Base-by-base conservation (phyloP, 1,139 yeast species). In the Lipomyces yarrowii region DNA sequence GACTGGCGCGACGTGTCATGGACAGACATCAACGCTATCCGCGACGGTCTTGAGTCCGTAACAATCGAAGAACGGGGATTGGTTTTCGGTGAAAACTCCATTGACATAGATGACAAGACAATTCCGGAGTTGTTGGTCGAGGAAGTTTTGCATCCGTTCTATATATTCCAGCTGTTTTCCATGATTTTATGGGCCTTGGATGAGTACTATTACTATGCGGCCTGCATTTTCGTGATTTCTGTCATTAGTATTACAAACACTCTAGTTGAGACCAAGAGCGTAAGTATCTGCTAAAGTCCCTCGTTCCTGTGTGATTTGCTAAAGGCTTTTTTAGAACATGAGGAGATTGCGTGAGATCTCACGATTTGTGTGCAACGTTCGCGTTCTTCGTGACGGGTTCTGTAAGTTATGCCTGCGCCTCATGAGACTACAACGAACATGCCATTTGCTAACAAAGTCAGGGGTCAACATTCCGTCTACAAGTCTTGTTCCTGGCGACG, bases 401-500 rank as follows among this genome's bases (percentile, higher is more conserved):
- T 94, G 99, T 52, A 52, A 30, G 55, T 30, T n/a, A 23, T 26
- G 30, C 30, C 30, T 26, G 30, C 30, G 30, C 4, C 1, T 26
- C 30, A 3, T 26, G 2, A 3, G 30, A 26, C n/a, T n/a, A n/a
- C n/a, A n/a, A n/a, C n/a, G n/a, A n/a, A n/a, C 4, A 4, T 52
- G 55, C 23, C 48, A 42, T 42, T 8, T 23, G 21, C 55, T 52
- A 32, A 52, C 55, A 52, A 26, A 7, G 5, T 15, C 26, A 52
- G 55, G 55, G 99, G 89, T 88, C 63, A 93, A 89, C 70, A 82
- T 90, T 48, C 83, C 84, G 56, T 90, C 97, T 0, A 82, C 83
- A n/a, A 96, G 91, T 61, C 82, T 94, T 61, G 98, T 94, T 0
- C 98, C 99, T 0, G 99, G 99, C 60, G 99, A 94, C 77, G 86